Conservation (phyloP, 495 filamentous ascomycete species). For the Mytilinidion resinicola region DNA sequence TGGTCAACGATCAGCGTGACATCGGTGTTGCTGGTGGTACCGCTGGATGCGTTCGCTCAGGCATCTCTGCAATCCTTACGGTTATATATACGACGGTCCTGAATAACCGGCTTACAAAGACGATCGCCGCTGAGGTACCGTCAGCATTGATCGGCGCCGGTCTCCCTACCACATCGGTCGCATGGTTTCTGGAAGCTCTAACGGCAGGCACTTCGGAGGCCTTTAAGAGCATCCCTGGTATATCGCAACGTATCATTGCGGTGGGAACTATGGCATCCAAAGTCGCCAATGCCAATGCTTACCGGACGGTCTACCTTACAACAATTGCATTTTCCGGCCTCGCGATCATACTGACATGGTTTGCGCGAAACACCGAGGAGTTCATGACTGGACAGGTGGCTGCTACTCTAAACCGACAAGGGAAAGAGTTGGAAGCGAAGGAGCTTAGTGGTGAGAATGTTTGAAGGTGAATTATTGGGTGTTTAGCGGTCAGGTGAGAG, state of each 20-base stretch:
- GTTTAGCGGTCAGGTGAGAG: too few relatives aligned
- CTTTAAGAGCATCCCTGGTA: constrained; percentile 12
- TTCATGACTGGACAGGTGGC: constrained; percentile 11
- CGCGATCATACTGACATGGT: constrained; percentile 18
- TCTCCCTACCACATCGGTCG: constrained; percentile 13
- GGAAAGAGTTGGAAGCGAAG: too few relatives aligned
- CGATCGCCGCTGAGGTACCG: constrained; percentile 13
- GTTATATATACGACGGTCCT: constrained; percentile 15
- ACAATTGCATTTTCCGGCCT: constrained; percentile 22
- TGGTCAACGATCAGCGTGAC: constrained; percentile 4
- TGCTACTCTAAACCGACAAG: constrained; percentile 1
- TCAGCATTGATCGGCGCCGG: constrained; percentile 14
- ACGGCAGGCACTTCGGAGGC: constrained; percentile 5
- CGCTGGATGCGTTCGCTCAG: constrained; percentile 15
- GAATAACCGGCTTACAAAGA: constrained; percentile 6
- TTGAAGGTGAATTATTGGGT: too few relatives aligned
- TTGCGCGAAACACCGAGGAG: constrained; percentile 15
- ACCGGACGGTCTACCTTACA: constrained; percentile 19
- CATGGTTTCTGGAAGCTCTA: constrained; percentile 18
- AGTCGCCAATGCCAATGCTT: constrained; percentile 20
- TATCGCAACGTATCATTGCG: constrained; percentile 8
- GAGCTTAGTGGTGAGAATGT: too few relatives aligned
- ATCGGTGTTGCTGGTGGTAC: constrained; percentile 10
- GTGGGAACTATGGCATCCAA: constrained; percentile 15
- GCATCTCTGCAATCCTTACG: constrained; percentile 11